These are phyloP conservation scores for Chrysoporthe puriensis DNA, from an alignment of 2,329 filamentous ascomycete genomes.

Conservation along the genomic window DNA sequence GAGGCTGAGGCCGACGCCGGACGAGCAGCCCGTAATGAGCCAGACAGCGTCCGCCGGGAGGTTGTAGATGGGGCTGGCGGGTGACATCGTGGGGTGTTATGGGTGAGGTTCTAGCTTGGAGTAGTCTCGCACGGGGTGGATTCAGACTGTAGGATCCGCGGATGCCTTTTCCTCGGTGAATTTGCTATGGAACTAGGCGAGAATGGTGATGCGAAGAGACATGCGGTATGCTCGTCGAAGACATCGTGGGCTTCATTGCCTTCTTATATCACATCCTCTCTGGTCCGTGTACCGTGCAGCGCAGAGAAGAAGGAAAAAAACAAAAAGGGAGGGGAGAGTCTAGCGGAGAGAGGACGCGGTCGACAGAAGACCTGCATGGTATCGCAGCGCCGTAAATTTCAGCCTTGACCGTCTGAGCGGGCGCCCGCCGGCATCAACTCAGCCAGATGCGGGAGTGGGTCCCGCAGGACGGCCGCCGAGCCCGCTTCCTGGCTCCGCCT, in stretches of 20 bases:
- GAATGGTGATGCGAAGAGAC: background rate
- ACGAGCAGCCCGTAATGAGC: slow-evolving; percentile 42
- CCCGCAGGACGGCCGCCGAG: background rate
- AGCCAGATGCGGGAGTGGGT: background rate
- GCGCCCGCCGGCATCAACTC: no score
- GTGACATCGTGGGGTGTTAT: background rate
- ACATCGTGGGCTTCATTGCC: background rate
- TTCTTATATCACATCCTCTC: background rate
- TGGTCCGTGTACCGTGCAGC: background rate
- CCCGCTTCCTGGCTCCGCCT: background rate
- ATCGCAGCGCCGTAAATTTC: background rate
- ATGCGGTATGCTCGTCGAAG: background rate
- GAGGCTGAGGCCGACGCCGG: slow-evolving; percentile 36
- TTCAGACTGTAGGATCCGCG: background rate
- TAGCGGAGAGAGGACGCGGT: background rate
- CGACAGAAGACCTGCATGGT: background rate
- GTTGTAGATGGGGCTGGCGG: slow-evolving; percentile 6
- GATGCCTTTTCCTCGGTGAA: no score
- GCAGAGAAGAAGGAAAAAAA: no score
- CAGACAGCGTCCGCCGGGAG: slow-evolving; percentile 44
- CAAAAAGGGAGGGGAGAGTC: background rate
- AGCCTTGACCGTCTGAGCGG: background rate
- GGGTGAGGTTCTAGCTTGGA: background rate
- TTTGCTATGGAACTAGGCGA: background rate
- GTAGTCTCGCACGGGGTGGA: background rate